Base-by-base conservation (phyloP, 2,329 filamentous ascomycete genomes). In the Talaromyces sp. region DNA sequence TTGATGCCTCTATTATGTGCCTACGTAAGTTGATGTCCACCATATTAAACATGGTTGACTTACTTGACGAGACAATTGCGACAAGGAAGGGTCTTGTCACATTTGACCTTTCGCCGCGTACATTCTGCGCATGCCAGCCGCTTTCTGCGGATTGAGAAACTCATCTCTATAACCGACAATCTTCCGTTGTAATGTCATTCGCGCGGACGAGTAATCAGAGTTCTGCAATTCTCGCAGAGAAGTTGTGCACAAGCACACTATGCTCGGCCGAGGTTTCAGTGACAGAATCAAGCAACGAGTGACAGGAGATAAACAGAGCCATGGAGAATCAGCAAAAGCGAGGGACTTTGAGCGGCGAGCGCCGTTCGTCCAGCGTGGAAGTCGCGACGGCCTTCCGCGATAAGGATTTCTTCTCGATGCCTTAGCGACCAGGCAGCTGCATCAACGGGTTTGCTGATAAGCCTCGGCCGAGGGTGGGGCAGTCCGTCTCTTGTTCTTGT, bases 391-490 rank as follows among this genome's bases (percentile, higher is more conserved):
- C 35, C 11, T 37, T 13, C 35, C 35, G 35, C 35, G 35, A 37
- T 37, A 37, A 37, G 35, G 9, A 37, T 13, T 37, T 37, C 35
- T 37, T 37, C 35, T 37, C 33, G 24, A 6, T 54, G 50, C 50
- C 50, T 54, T 10, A 37, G 31, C 5, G 2, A 3, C 14, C 27
- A 54, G 50, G 50, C 50, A 58, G 2, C 35, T 10, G 22, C 0
- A 31, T 14, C 24, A 13, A 7, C 27, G 27, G 27, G 27, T 31
- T 31, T 31, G 19, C 49, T 45, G 50, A 58, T 58, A 58, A 58
- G 33, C 22, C 16, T 64, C 62, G 62, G 62, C 62, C 62, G 62
- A 64, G 56, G 35, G 62, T 60, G 62, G 62, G 56, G 56, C 22
- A 45, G 3, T 37, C 5, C 22, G 14, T 50, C 13, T 57, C 37